phyloP scores from a whole-genome alignment of 495 filamentous ascomycete species.

The Tuber melanosporum region DNA sequence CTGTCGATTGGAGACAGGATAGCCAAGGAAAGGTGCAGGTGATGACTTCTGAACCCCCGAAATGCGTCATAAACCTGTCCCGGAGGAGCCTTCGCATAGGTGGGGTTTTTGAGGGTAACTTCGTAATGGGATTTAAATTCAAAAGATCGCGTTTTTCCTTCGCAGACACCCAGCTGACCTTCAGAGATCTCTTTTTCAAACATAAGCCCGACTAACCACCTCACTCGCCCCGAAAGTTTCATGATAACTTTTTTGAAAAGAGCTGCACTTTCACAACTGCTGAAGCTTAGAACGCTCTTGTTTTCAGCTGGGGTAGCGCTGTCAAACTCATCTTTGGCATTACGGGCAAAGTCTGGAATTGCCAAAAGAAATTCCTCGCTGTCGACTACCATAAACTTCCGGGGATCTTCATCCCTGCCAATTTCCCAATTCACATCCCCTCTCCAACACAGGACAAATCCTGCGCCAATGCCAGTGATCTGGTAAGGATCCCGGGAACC shows the following conservation, averaged over 20 bases:
- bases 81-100: slow-evolving; percentile 55
- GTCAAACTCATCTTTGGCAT: slow-evolving; percentile 61
- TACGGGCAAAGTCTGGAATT: slow-evolving; percentile 84
- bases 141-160: slow-evolving; percentile 58
- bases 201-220: slow-evolving; percentile 80
- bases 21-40: slow-evolving; percentile 89
- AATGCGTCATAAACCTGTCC: slow-evolving; percentile 77
- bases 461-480: slow-evolving; percentile 84
- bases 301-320: slow-evolving; percentile 53
- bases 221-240: slow-evolving; percentile 93
- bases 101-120: slow-evolving; percentile 73
- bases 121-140: slow-evolving; percentile 89
- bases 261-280: slow-evolving; percentile 63
- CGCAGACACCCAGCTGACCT: slow-evolving; percentile 43
- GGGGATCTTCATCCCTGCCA: slow-evolving; percentile 71
- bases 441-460: slow-evolving; percentile 96
- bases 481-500: slow-evolving; percentile 87
- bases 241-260: slow-evolving; percentile 95
- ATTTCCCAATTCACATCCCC: slow-evolving; percentile 84
- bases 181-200: slow-evolving; percentile 69
- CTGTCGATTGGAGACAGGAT: slow-evolving; percentile 74
- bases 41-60: slow-evolving; percentile 83
- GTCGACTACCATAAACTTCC: slow-evolving; percentile 88
- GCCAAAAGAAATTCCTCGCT: slow-evolving; percentile 91
- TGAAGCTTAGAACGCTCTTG: slow-evolving; percentile 58